phyloP scores from a whole-genome alignment of 805 yeast species.

The Jamesozyma piceae region DNA sequence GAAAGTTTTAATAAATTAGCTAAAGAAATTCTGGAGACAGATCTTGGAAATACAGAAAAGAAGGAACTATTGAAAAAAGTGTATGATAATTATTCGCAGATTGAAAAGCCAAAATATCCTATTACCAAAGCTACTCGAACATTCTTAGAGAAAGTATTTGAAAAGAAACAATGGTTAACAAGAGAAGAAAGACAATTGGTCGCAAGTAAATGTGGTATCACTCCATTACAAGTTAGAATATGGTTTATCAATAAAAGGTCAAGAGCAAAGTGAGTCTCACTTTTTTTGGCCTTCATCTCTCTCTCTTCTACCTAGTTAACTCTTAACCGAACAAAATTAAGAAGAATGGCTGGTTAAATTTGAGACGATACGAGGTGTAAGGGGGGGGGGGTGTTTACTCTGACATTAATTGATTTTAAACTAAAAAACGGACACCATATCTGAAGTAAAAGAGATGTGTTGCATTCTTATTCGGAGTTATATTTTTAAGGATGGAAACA shows the following conservation, averaged over 20 bases:
- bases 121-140: neutral
- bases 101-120: neutral
- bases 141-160: neutral
- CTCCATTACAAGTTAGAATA: conserved; percentile 18
- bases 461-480: no score
- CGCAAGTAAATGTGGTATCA: conserved; percentile 16
- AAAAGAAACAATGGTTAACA: conserved; percentile 14
- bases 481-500: no score
- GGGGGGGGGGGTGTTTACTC: no score
- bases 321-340: no score
- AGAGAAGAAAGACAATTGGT: conserved; percentile 18
- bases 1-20: neutral
- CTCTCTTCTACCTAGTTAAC: no score
- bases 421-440: no score
- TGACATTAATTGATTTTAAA: no score
- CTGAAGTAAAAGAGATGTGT: no score
- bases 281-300: neutral
- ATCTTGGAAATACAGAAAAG: conserved; percentile 5
- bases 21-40: conserved; percentile 5
- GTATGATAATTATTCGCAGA: conserved; percentile 2
- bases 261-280: neutral
- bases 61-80: conserved; percentile 5
- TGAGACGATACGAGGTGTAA: no score
- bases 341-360: no score
- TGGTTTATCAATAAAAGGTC: conserved; percentile 8